These are phyloP conservation scores for Didymella segeticola DNA, from an alignment of 2,329 filamentous ascomycete genomes.

Conservation along the genomic window DNA sequence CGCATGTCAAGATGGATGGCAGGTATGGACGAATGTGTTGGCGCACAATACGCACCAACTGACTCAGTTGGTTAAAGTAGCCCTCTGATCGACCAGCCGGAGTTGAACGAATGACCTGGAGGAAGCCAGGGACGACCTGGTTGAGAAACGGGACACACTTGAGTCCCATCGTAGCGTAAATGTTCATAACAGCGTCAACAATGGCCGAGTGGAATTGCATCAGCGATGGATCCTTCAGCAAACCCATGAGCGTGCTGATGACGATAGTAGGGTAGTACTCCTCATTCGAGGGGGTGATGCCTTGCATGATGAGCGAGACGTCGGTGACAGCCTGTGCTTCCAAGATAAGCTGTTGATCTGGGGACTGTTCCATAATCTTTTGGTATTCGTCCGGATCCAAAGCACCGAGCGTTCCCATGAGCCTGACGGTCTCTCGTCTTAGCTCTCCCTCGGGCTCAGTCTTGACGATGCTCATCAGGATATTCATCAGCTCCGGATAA, in stretches of 20 bases:
- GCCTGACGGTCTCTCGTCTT: conserved; percentile 91
- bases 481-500: conserved; percentile 90
- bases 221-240: conserved; percentile 88
- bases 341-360: conserved; percentile 76
- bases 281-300: conserved; percentile 93
- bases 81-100: conserved; percentile 82
- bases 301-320: conserved; percentile 97
- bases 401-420: conserved; percentile 94
- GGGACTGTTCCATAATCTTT: conserved; percentile 87
- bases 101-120: conserved; percentile 85
- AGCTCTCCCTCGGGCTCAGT: conserved; percentile 86
- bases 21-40: conserved; percentile 95
- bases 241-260: conserved; percentile 91
- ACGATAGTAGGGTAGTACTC: conserved; percentile 99
- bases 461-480: conserved; percentile 92
- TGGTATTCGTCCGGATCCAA: conserved; percentile 96
- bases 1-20: conserved; percentile 81
- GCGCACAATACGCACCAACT: conserved; percentile 91
- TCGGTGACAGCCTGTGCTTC: conserved; percentile 80
- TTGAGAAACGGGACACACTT: conserved; percentile 96
- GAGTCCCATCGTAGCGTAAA: conserved; percentile 93
- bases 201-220: conserved; percentile 91
- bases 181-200: conserved; percentile 98
- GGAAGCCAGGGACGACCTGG: conserved; percentile 92
- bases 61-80: conserved; percentile 96